A percentile compares a stretch with the other conserved stretches of the same genome.
phyloP scores from a whole-genome alignment of 164 flowering plant genomes.

The Vitis cinerea region DNA sequence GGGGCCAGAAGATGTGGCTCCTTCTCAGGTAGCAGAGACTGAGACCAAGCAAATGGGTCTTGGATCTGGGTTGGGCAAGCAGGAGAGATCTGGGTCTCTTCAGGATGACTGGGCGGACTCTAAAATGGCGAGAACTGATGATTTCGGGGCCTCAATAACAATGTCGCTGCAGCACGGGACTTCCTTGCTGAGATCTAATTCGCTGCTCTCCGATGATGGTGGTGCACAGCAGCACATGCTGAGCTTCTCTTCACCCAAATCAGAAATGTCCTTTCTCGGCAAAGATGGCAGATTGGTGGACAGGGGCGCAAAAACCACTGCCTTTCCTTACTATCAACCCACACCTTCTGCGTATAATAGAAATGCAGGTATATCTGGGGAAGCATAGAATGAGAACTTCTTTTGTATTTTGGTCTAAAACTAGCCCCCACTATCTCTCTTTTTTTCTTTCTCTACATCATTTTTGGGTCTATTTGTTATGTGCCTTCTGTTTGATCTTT shows the following conservation, averaged over 20 bases:
- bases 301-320: constrained; percentile 13
- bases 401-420: background rate
- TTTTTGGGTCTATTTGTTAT: background rate
- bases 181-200: constrained; percentile 53
- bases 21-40: constrained; percentile 20
- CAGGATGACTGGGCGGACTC: constrained; percentile 50
- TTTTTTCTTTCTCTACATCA: background rate
- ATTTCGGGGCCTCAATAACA: constrained; percentile 29
- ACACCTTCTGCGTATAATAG: constrained; percentile 31
- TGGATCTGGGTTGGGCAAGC: constrained; percentile 51
- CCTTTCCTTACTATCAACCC: constrained; percentile 32
- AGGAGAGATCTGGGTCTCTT: constrained; percentile 22
- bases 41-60: constrained; percentile 34
- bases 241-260: constrained; percentile 59
- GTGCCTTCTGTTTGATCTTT: constrained; percentile 8
- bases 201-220: constrained; percentile 24
- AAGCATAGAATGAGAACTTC: too few species aligned
- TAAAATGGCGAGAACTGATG: constrained; percentile 47
- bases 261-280: constrained; percentile 26
- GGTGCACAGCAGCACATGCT: constrained; percentile 48
- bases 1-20: constrained; percentile 30
- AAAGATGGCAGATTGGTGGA: constrained; percentile 10
- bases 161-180: constrained; percentile 37
- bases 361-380: constrained; percentile 41
- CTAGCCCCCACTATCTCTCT: too few species aligned